These are phyloP conservation scores for Endocalyx cinctus DNA, from an alignment of 2,329 filamentous ascomycete genomes.

Conservation along the genomic window DNA sequence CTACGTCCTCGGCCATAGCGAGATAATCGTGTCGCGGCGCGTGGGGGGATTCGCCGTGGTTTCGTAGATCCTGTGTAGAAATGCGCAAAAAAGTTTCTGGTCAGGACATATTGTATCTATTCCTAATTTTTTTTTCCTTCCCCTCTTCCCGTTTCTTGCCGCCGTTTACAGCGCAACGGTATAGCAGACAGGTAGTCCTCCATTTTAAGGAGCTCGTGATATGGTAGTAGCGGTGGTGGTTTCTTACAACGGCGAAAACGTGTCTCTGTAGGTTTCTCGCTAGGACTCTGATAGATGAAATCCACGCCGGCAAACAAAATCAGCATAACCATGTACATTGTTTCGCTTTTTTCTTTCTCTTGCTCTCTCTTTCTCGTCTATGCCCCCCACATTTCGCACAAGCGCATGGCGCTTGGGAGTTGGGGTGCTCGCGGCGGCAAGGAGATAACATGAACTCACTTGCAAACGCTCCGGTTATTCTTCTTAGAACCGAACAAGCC, in stretches of 20 bases:
- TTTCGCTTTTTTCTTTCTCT: conserved; percentile 1
- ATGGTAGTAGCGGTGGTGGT: not conserved
- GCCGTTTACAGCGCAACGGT: too few species aligned
- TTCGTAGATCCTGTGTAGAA: conserved; percentile 68
- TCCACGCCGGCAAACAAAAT: too few species aligned
- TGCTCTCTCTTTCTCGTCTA: not conserved
- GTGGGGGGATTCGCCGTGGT: conserved; percentile 90
- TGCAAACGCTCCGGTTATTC: conserved; percentile 92
- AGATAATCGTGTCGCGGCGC: conserved; percentile 70
- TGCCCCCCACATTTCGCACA: too few species aligned
- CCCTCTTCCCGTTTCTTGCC: not conserved
- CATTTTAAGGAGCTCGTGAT: too few species aligned
- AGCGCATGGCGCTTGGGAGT: too few species aligned
- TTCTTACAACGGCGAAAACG: conserved; percentile 73
- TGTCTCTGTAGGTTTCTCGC: conserved; percentile 75
- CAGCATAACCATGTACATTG: too few species aligned
- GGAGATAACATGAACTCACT: too few species aligned
- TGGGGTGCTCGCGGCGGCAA: too few species aligned
- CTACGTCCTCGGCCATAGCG: conserved; percentile 78
- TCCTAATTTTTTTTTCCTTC: not conserved
- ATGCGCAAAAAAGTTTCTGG: too few species aligned
- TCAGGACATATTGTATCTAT: too few species aligned
- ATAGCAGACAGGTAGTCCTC: too few species aligned
- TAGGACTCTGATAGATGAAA: too few species aligned
- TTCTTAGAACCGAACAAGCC: conserved; percentile 93